A percentile compares a stretch with the other conserved stretches of the same genome.
These are phyloP conservation scores for Myrica gale DNA, from an alignment of 306 rosid species.

Conservation along the genomic window DNA sequence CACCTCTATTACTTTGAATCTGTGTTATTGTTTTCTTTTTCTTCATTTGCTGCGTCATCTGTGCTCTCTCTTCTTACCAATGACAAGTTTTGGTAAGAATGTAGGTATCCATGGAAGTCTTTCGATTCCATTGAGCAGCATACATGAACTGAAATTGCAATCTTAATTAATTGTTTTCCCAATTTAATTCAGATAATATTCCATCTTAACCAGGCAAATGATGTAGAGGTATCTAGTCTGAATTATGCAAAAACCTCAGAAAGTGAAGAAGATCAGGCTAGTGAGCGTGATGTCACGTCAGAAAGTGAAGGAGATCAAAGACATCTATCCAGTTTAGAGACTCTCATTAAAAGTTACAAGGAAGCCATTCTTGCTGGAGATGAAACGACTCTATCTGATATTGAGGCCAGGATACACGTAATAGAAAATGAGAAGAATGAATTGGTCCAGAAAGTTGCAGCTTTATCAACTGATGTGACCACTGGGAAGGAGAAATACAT, in stretches of 20 bases:
- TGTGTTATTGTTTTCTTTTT: neutral
- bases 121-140: neutral
- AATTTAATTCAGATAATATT: neutral
- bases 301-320: constrained; percentile 32
- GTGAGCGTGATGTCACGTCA: constrained; percentile 22
- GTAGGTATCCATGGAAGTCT: neutral
- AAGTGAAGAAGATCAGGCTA: constrained; percentile 32
- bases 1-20: neutral
- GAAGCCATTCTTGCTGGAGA: constrained; percentile 62
- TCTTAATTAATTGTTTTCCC: neutral
- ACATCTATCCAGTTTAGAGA: constrained; percentile 35
- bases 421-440: constrained; percentile 46
- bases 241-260: constrained; percentile 23
- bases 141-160: neutral
- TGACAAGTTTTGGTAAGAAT: neutral
- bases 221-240: constrained; percentile 33
- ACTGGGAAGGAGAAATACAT: constrained; percentile 64
- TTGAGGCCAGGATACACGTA: constrained; percentile 48
- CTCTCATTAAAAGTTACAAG: constrained; percentile 63
- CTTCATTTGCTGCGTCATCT: neutral
- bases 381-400: constrained; percentile 34
- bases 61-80: neutral
- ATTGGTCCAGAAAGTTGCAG: constrained; percentile 49
- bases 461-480: constrained; percentile 50
- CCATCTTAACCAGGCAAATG: constrained; percentile 39